phyloP scores from a whole-genome alignment of 257 asterid genomes.

The Ligustrum vulgare region DNA sequence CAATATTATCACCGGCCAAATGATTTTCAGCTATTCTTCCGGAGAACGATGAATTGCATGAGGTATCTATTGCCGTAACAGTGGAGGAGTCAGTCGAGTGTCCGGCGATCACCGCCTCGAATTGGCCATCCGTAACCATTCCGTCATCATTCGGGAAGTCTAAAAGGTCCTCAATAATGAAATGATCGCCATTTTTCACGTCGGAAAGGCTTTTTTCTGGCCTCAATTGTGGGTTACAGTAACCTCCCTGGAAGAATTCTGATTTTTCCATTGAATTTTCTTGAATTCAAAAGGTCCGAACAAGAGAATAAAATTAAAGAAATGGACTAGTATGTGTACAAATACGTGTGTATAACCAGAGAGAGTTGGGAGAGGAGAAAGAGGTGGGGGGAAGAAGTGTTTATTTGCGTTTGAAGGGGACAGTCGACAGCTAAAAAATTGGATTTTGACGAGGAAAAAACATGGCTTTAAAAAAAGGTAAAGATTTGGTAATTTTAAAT shows the following conservation, averaged over 20 bases:
- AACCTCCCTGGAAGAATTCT: constrained; percentile 45
- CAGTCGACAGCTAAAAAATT: constrained; percentile 45
- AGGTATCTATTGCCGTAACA: constrained; percentile 31
- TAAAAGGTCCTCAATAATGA: constrained; percentile 75
- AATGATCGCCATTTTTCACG: constrained; percentile 49
- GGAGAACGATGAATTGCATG: constrained; percentile 55
- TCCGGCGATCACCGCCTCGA: constrained; percentile 30
- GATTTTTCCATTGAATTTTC: constrained; percentile 55
- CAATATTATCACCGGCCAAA: constrained; percentile 27
- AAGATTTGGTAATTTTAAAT: constrained; percentile 29
- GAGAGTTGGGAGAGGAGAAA: constrained; percentile 31
- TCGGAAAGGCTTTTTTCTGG: constrained; percentile 43
- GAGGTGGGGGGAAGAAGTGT: constrained; percentile 50
- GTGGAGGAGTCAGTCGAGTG: constrained; percentile 27
- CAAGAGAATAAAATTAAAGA: neutral
- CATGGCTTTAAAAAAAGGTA: constrained; percentile 53
- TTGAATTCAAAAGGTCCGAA: neutral
- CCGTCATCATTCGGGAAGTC: constrained; percentile 70
- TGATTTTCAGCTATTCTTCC: constrained; percentile 31
- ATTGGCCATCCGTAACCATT: constrained; percentile 24
- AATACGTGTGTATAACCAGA: neutral
- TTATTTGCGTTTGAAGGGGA: constrained; percentile 73
- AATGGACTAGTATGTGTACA: neutral
- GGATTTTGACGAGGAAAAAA: constrained; percentile 68
- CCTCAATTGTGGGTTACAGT: constrained; percentile 39